These are phyloP conservation scores for Tylopilus sp. DNA, from an alignment of 768 basidiomycete genomes.

Conservation along the genomic window DNA sequence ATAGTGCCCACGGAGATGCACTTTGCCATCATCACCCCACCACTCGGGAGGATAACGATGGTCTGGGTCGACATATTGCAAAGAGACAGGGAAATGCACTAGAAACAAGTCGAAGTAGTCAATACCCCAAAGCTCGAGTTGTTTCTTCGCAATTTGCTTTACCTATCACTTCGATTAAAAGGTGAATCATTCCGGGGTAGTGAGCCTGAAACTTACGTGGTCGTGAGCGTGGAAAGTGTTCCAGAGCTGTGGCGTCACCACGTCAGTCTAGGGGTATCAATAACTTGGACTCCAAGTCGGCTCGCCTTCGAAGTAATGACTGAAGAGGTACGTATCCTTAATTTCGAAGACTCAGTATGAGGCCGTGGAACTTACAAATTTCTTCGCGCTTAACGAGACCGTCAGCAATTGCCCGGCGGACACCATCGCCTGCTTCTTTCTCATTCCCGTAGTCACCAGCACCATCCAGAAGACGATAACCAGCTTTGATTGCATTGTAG, in stretches of 20 bases:
- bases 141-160: constrained; percentile 51
- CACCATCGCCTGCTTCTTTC: constrained; percentile 77
- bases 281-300: neutral
- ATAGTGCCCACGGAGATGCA: constrained; percentile 51
- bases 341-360: too few relatives aligned
- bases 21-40: constrained; percentile 69
- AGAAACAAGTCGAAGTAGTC: constrained; percentile 82
- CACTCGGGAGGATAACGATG: constrained; percentile 83
- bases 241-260: constrained; percentile 57
- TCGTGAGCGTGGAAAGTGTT: constrained; percentile 85
- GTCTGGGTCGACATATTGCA: constrained; percentile 74
- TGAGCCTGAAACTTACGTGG: constrained; percentile 46
- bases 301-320: constrained; percentile 81
- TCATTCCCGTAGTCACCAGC: constrained; percentile 91
- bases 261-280: constrained; percentile 5
- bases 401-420: constrained; percentile 72
- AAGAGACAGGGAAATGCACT: constrained; percentile 82
- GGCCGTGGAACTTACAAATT: constrained; percentile 52
- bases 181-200: neutral
- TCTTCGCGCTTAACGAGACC: constrained; percentile 88
- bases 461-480: constrained; percentile 84
- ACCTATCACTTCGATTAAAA: constrained; percentile 38
- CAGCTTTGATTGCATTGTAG: constrained; percentile 80
- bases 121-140: constrained; percentile 78
- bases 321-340: constrained; percentile 27